A percentile compares a stretch with the other conserved stretches of the same genome.
Conservation (phyloP, 129 eudicot genomes). For the Escallonia herrerae region DNA sequence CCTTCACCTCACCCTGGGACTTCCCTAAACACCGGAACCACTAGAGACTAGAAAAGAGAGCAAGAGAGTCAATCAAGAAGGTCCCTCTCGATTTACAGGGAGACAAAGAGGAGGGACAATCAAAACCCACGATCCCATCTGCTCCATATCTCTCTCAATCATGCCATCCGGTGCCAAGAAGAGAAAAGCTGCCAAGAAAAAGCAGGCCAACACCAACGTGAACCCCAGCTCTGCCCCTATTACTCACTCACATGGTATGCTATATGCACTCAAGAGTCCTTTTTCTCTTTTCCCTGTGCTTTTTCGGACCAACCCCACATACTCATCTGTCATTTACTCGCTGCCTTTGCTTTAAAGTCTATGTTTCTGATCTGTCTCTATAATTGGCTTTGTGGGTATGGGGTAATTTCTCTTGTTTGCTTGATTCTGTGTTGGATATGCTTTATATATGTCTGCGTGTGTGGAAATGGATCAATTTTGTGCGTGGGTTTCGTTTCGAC, state of each 20-base stretch:
- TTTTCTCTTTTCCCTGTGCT: background rate
- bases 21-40: no score
- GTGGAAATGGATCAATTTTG: background rate
- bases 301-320: background rate
- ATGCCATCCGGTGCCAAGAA: constrained; percentile 98
- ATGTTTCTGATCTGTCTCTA: constrained; percentile 7
- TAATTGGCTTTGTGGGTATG: constrained; percentile 28
- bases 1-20: background rate
- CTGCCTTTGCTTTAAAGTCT: constrained; percentile 7
- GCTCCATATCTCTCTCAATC: constrained; percentile 28
- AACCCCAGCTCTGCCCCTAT: constrained; percentile 17
- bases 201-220: constrained; percentile 28
- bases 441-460: background rate
- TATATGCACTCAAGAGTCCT: background rate
- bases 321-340: constrained; percentile 19
- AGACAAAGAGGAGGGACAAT: constrained; percentile 14
- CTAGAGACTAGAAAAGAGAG: no score
- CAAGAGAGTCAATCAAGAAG: constrained; percentile 7
- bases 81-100: constrained; percentile 28
- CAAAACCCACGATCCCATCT: constrained; percentile 1
- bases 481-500: no score
- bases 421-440: background rate
- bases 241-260: constrained; percentile 34
- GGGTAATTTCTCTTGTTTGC: background rate
- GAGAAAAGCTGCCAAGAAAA: constrained; percentile 95